Evolutionary conservation across 768 basidiomycete genomes (phyloP).

Genomic region (Boletus huronensis): DNA sequence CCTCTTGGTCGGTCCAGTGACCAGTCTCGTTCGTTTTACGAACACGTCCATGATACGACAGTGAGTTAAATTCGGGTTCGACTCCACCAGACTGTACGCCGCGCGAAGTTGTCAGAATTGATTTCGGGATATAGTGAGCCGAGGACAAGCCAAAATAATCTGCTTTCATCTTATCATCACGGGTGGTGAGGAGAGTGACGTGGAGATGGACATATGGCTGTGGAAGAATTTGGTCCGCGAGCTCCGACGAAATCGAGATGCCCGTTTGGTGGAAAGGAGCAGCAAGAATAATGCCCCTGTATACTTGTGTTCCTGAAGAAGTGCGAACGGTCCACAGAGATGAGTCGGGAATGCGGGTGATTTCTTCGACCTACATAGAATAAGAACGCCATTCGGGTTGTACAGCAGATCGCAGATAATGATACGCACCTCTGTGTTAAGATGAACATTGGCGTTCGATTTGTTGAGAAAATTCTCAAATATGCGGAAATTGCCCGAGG

Average conservation of each 20-base stretch:
- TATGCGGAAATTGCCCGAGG: slow-evolving; percentile 80
- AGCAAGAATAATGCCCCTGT: slow-evolving; percentile 79
- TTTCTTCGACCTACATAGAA: slow-evolving; percentile 46
- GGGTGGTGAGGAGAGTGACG: slow-evolving; percentile 87
- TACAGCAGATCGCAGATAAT: background rate
- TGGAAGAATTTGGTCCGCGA: slow-evolving; percentile 53
- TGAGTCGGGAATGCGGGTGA: slow-evolving; percentile 43
- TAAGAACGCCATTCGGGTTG: background rate
- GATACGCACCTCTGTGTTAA: slow-evolving; percentile 61
- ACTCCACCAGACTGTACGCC: slow-evolving; percentile 51
- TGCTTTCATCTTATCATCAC: slow-evolving; percentile 54
- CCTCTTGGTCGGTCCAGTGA: slow-evolving; percentile 26
- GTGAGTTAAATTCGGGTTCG: slow-evolving; percentile 80
- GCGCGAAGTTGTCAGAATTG: slow-evolving; percentile 70
- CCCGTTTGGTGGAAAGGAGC: slow-evolving; percentile 75
- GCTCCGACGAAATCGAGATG: slow-evolving; percentile 48
- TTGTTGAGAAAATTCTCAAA: slow-evolving; percentile 77
- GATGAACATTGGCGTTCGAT: slow-evolving; percentile 64
- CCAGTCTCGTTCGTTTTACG: slow-evolving; percentile 25
- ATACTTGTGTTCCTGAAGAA: slow-evolving; percentile 44
- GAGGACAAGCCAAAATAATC: slow-evolving; percentile 63
- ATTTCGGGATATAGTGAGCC: slow-evolving; percentile 47
- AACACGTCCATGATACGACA: slow-evolving; percentile 72
- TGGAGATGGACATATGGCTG: slow-evolving; percentile 83
- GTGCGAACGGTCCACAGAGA: slow-evolving; percentile 54